A percentile compares a stretch with the other conserved stretches of the same genome.
These are phyloP conservation scores for Lactarius indigo DNA, from an alignment of 768 basidiomycete genomes.

Conservation along the genomic window DNA sequence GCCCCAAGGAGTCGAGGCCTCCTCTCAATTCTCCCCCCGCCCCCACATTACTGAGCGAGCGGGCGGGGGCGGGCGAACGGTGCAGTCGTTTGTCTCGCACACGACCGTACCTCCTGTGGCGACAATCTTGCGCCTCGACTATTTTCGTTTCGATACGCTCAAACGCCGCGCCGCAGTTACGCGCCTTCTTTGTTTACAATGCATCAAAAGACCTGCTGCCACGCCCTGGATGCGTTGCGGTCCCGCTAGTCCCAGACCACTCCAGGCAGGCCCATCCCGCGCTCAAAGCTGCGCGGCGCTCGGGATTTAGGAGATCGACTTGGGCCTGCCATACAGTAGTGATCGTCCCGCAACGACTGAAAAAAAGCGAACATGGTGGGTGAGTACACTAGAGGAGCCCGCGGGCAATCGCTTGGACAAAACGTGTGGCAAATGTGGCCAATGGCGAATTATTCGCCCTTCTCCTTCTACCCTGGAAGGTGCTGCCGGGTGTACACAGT, in stretches of 20 bases:
- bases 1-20: neutral
- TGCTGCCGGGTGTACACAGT: neutral
- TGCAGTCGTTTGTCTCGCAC: neutral
- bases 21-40: neutral
- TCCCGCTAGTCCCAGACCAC: neutral
- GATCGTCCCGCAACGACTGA: neutral
- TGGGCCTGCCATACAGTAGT: neutral
- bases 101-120: neutral
- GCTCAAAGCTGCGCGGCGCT: neutral
- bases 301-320: neutral
- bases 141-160: neutral
- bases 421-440: neutral
- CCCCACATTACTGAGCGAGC: too few relatives aligned
- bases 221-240: neutral
- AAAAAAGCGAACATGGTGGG: neutral
- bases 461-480: neutral
- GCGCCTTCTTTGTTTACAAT: too few relatives aligned
- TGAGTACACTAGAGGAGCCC: neutral
- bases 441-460: neutral
- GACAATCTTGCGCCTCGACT: neutral
- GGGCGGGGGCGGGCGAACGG: neutral
- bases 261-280: neutral
- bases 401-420: too few relatives aligned
- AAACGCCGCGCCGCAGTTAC: neutral
- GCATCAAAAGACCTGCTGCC: neutral